These are phyloP conservation scores for Ehretia macrophylla DNA, from an alignment of 257 asterid genomes.

Conservation along the genomic window DNA sequence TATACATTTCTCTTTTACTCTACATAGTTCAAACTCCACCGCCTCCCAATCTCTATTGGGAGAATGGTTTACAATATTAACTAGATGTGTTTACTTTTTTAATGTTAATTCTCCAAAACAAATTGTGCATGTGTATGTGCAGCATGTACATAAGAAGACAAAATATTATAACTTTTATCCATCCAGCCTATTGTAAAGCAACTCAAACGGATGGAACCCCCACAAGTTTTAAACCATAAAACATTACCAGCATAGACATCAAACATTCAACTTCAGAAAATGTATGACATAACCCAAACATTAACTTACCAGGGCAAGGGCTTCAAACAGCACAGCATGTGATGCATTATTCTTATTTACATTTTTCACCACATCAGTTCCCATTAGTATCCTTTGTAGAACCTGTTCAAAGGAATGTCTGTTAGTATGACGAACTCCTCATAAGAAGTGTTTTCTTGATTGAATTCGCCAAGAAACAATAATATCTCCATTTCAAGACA, in stretches of 20 bases:
- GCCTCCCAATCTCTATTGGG: too few species aligned
- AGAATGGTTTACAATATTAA: too few species aligned
- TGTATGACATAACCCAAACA: background rate
- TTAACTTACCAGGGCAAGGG: constrained; percentile 89
- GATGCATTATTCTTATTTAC: constrained; percentile 99
- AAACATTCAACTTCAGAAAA: too few species aligned
- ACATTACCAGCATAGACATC: too few species aligned
- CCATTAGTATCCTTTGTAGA: constrained; percentile 94
- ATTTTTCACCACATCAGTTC: constrained; percentile 98
- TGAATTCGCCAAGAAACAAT: background rate
- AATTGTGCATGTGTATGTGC: too few species aligned
- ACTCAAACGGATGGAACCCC: background rate
- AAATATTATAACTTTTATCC: too few species aligned
- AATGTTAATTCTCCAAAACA: too few species aligned
- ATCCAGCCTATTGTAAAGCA: background rate
- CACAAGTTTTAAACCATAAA: too few species aligned
- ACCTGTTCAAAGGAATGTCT: constrained; percentile 46
- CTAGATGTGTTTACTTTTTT: too few species aligned
- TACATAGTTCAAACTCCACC: too few species aligned
- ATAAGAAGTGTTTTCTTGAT: background rate
- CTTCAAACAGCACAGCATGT: constrained; percentile 99
- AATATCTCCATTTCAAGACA: constrained; percentile 5
- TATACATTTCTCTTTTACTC: too few species aligned
- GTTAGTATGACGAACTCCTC: constrained; percentile 4
- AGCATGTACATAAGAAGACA: too few species aligned